A percentile compares a stretch with the other conserved stretches of the same genome.
Evolutionary conservation across 1,284 basidiomycete genomes (phyloP).

Genomic region (Meira nashicola): DNA sequence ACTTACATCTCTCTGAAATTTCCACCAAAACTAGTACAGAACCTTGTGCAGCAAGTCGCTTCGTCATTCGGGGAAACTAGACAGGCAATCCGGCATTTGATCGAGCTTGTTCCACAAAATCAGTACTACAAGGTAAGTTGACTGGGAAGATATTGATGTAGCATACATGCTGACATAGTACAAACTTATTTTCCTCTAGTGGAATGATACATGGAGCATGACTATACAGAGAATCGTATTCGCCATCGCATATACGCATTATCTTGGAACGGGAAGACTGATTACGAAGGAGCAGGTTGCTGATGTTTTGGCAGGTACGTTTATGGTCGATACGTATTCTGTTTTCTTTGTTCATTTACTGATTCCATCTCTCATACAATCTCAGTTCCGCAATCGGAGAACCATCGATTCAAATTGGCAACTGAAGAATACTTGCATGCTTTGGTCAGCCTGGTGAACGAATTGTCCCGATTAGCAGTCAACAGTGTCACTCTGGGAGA

Average conservation of each 20-base stretch:
- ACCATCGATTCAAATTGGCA: constrained; percentile 21
- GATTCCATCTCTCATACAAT: not conserved
- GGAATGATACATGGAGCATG: constrained; percentile 13
- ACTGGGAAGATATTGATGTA: not conserved
- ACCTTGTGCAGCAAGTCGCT: not conserved
- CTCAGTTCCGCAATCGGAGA: not conserved
- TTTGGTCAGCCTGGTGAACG: constrained; percentile 40
- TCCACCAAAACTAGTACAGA: not conserved
- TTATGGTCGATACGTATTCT: not conserved
- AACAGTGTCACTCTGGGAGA: constrained; percentile 36
- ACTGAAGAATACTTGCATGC: constrained; percentile 48
- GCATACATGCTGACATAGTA: not conserved
- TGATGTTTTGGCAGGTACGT: not conserved
- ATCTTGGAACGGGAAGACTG: constrained; percentile 1
- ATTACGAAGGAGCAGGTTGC: constrained; percentile 11
- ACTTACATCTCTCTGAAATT: no score
- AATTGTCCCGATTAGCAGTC: constrained; percentile 27
- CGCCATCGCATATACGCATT: constrained; percentile 3
- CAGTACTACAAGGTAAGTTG: constrained; percentile 11
- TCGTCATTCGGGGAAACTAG: constrained; percentile 4
- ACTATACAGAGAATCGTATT: constrained; percentile 7
- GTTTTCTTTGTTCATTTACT: not conserved
- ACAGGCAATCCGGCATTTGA: not conserved
- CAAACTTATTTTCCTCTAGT: not conserved
- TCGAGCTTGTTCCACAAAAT: constrained; percentile 10